Evolutionary conservation across 2,329 filamentous ascomycete species (phyloP).

Genomic region (Ilyonectria destructans): DNA sequence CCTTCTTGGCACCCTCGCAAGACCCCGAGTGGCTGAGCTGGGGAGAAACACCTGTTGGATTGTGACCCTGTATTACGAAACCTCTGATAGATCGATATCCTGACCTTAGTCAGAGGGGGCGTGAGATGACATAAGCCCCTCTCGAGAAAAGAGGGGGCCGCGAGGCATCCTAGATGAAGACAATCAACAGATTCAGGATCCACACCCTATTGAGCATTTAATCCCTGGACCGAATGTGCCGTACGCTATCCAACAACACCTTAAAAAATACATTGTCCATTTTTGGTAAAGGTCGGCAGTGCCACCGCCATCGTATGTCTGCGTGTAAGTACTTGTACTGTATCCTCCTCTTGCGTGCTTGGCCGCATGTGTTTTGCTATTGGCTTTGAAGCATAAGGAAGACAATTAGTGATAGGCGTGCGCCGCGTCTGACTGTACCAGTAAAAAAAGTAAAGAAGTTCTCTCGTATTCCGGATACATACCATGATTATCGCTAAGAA

Average conservation of each 20-base stretch:
- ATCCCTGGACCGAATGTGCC: too few relatives aligned
- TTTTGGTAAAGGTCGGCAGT: not conserved
- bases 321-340: too few relatives aligned
- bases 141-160: too few relatives aligned
- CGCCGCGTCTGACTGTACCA: slow-evolving; percentile 9
- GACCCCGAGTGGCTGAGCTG: slow-evolving; percentile 4
- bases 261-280: not conserved
- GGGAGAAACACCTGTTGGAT: too few relatives aligned
- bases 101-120: too few relatives aligned
- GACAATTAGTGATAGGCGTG: not conserved
- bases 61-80: too few relatives aligned
- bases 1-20: not conserved
- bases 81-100: too few relatives aligned
- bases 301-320: slow-evolving; percentile 1
- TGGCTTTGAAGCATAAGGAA: not conserved
- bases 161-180: too few relatives aligned
- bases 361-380: not conserved
- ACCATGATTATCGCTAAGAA: not conserved
- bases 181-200: too few relatives aligned
- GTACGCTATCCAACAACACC: too few relatives aligned
- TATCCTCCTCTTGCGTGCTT: not conserved
- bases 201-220: too few relatives aligned
- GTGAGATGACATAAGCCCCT: too few relatives aligned
- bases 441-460: not conserved
- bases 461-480: not conserved